Base-by-base conservation (phyloP, 768 basidiomycete genomes). In the Xerocomus spinulosus region DNA sequence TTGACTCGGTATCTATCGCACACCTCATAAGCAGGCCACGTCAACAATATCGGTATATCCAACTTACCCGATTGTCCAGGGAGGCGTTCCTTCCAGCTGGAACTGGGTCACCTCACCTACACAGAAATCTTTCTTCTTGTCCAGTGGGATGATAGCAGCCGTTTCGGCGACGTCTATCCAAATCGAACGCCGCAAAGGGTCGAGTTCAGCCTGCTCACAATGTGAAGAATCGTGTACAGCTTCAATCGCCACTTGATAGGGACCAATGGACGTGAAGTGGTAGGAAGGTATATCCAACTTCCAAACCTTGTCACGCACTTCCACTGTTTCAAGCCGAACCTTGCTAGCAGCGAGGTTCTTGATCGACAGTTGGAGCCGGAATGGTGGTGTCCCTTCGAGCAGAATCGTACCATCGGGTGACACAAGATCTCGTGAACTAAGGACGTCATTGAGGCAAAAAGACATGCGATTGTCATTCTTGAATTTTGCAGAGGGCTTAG, bases 141-240 rank as follows among this genome's bases (percentile, higher is more conserved):
- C 86, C 55, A 92, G 80, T 5, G 95, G 86, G 38, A 92, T 77
- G 46, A 99, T 92, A 12, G 90, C 82, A 9, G 96, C 96, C 1
- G 91, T 91, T 68, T 99, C 96, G 3, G 92, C 90, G n/a, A 98
- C 92, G 56, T 97, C 92, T 12, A 93, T 79, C 85, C 85, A 87
- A 32, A 89, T 76, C 15, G 80, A 80, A 44, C 79, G 75, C 26
- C 69, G 68, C 29, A 78, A 63, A 3, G 81, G 80, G 50, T 88
- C 81, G 13, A 85, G 72, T 29, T 77, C 71, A 13, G 81, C 78
- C 47, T 91, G 85, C 42, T 83, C 84, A 67, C 96, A 98, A 26
- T 76, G 81, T 5, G 86, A 89, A 14, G 85, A 77, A 68, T 99
- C 96, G 12, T 73, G 70, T 10, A 98, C 75, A 0, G 80, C 81